Percentiles rank a stretch among this genome's conserved stretches.
phyloP scores from a whole-genome alignment of 164 flowering plant species.

The Chimonanthus praecox region DNA sequence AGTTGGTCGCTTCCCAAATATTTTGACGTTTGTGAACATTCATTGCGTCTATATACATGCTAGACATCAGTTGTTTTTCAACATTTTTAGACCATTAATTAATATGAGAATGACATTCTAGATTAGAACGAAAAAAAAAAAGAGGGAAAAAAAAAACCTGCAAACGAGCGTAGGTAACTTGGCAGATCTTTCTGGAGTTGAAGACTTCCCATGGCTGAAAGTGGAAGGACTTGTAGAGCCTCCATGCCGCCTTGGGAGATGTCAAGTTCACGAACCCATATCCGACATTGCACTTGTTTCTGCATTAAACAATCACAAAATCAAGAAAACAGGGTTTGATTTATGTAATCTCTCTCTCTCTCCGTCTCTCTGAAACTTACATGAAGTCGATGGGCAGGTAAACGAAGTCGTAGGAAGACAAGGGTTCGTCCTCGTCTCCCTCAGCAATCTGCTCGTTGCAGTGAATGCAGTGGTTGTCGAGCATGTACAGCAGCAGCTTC shows the following conservation, averaged over 20 bases:
- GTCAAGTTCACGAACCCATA: slow-evolving; percentile 96
- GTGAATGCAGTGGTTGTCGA: slow-evolving; percentile 92
- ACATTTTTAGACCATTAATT: no score
- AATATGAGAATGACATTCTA: not conserved
- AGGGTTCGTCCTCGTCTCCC: slow-evolving; percentile 45
- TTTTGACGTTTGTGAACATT: no score
- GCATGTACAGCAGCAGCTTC: slow-evolving; percentile 80
- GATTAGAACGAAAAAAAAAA: not conserved
- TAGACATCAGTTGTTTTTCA: no score
- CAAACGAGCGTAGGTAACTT: slow-evolving; percentile 83
- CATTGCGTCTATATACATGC: no score
- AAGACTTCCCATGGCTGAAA: slow-evolving; percentile 84
- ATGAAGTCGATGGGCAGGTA: slow-evolving; percentile 96
- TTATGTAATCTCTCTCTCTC: not conserved
- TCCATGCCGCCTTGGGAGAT: slow-evolving; percentile 71
- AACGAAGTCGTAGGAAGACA: slow-evolving; percentile 84
- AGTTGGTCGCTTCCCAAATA: no score
- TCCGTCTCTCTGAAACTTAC: slow-evolving; percentile 23
- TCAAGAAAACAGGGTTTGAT: not conserved
- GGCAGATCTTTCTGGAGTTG: slow-evolving; percentile 85
- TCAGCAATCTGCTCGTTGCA: slow-evolving; percentile 68
- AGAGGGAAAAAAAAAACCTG: slow-evolving; percentile 43
- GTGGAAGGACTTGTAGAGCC: slow-evolving; percentile 83
- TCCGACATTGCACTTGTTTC: slow-evolving; percentile 97
- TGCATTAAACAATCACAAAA: slow-evolving; percentile 14